These are phyloP conservation scores for Hylodesmum podocarpum DNA, from an alignment of 306 rosid genomes.

Conservation along the genomic window DNA sequence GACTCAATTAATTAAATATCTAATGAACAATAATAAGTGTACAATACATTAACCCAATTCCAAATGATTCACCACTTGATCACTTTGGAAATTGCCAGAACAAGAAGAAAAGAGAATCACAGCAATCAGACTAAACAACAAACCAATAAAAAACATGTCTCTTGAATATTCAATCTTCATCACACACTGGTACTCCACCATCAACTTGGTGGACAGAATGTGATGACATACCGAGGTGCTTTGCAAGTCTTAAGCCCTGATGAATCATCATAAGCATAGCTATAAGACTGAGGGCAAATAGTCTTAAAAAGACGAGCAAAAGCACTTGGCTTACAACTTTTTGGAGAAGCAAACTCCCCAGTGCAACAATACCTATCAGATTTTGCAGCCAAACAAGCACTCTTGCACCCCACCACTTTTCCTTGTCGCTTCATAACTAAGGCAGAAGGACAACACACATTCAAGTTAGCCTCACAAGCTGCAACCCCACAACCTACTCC, in stretches of 20 bases:
- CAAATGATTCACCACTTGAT: conserved; percentile 2
- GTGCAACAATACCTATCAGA: conserved; percentile 67
- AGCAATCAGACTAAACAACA: background rate
- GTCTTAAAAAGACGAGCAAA: conserved; percentile 60
- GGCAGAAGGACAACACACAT: conserved; percentile 52
- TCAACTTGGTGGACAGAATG: conserved; percentile 60
- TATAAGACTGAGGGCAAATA: conserved; percentile 61
- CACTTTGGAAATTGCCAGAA: background rate
- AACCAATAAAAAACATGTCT: background rate
- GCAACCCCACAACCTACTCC: conserved; percentile 53
- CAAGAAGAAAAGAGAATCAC: background rate
- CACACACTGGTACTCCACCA: background rate
- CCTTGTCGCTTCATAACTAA: conserved; percentile 47
- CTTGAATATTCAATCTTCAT: background rate
- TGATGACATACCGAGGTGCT: conserved; percentile 53
- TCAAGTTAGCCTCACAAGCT: conserved; percentile 59
- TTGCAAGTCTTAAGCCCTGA: conserved; percentile 57
- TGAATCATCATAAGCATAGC: conserved; percentile 64
- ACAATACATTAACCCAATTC: background rate
- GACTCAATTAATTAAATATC: background rate
- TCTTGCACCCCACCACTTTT: conserved; percentile 72
- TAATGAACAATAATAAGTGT: background rate
- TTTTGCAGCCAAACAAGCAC: conserved; percentile 71
- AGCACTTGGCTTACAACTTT: conserved; percentile 51
- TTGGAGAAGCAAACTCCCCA: conserved; percentile 54